phyloP scores from a whole-genome alignment of 345 rosid genomes.

The Camelina laxa region DNA sequence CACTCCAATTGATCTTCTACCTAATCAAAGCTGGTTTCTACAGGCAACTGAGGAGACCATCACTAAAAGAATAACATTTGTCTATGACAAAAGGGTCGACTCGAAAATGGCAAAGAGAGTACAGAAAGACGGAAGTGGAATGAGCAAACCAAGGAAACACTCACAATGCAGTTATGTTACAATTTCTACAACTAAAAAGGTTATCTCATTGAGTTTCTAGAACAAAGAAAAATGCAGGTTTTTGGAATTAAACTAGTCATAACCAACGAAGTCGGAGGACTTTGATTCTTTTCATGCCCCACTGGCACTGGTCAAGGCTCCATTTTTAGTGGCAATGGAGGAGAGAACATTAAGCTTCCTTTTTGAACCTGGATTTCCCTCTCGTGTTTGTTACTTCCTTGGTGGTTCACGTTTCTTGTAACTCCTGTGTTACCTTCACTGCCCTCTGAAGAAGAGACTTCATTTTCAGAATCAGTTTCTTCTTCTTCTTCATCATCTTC shows the following conservation, averaged over 20 bases:
- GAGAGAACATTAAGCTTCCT: slow-evolving; percentile 52
- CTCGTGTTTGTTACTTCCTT: slow-evolving; percentile 27
- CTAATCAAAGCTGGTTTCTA: background rate
- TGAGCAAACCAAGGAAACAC: slow-evolving; percentile 19
- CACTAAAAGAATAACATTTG: slow-evolving; percentile 12
- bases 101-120: background rate
- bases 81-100: background rate
- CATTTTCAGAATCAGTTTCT: slow-evolving; percentile 37
- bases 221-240: slow-evolving; percentile 20
- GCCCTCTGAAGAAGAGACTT: slow-evolving; percentile 41
- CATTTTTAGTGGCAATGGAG: slow-evolving; percentile 78
- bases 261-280: background rate
- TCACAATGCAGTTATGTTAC: slow-evolving; percentile 26
- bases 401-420: slow-evolving; percentile 14
- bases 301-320: slow-evolving; percentile 53
- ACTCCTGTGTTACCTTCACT: slow-evolving; percentile 43
- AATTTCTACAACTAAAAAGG: slow-evolving; percentile 10
- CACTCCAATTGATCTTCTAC: slow-evolving; percentile 3
- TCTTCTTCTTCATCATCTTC: slow-evolving; percentile 41
- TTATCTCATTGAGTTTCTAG: background rate
- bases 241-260: slow-evolving; percentile 1
- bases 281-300: slow-evolving; percentile 23
- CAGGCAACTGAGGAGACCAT: background rate
- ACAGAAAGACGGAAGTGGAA: background rate
- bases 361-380: slow-evolving; percentile 38